Evolutionary conservation across 2,329 filamentous ascomycete species (phyloP), one percentile per base, ranked within the genome.

Genomic region (Fusarium anthophilum): DNA sequence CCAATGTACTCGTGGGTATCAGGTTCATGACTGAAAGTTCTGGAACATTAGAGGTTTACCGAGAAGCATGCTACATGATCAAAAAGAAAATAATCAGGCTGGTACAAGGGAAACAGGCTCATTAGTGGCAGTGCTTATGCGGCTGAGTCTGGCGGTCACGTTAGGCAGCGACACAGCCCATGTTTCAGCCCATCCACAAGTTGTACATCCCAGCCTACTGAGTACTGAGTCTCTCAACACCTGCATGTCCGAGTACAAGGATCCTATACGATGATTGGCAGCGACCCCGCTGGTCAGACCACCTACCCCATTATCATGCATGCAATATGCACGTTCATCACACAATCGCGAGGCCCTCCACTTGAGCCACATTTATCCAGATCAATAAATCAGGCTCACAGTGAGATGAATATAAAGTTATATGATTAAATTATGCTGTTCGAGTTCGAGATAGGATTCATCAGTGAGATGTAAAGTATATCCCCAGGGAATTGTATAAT

Each of bases 1-100:
- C 24, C 3, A 26, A 26, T 20, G 0, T 20, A 2, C 11, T 4
- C 1, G 28, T 2, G 6, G 12, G 10, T 3, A 17, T 0, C 3
- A 10, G 3, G 2, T n/a, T 18, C 20, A 50, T 50, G 20, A 9
- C 5, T 32, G 6, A 2, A 5, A 5, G 11, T 9, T 13, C 8
- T 50, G 11, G 1, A 10, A 3, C n/a, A 1, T 18, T 8, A 17
- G 8, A 51, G 3, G 5, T 20, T 24, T n/a, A 4, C 3, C 1
- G 8, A 50, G 47, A 51, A 5, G 12, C 12, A 11, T 7, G 11
- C 8, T 51, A 14, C 12, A 6, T 14, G 48, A 0, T 10, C 17
- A 13, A 11, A 14, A 51, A 20, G 6, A 24, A 14, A 5, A 2
- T 12, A 14, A 10, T 20, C 11, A 51, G 15, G 15, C 15, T 5